Evolutionary conservation across 768 basidiomycete species (phyloP).

Genomic region (Lentinula detonsa): DNA sequence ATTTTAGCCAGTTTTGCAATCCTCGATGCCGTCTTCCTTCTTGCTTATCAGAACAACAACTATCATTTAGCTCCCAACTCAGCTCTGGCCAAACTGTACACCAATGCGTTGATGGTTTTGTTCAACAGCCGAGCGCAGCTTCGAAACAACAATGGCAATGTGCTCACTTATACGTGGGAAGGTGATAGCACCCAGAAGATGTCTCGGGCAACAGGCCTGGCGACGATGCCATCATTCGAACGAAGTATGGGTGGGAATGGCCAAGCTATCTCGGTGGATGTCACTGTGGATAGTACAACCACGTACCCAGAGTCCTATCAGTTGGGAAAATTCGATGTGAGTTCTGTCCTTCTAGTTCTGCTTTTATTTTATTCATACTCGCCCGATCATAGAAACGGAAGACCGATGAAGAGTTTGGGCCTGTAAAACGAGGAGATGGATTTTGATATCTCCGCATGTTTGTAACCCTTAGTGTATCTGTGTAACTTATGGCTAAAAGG

Average conservation of each 20-base stretch:
- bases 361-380: not conserved
- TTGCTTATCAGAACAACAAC: not conserved
- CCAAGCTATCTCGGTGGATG: not conserved
- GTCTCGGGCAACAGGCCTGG: not conserved
- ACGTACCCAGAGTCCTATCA: not conserved
- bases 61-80: not conserved
- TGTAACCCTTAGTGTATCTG: not conserved
- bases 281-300: not conserved
- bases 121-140: not conserved
- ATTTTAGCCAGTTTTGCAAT: not conserved
- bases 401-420: not conserved
- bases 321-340: not conserved
- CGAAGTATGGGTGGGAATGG: not conserved
- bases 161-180: not conserved
- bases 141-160: not conserved
- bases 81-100: not conserved
- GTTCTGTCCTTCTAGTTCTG: not conserved
- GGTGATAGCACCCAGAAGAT: not conserved
- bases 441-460: not conserved
- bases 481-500: not conserved
- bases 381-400: not conserved
- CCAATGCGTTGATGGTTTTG: not conserved
- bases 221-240: not conserved
- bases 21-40: not conserved
- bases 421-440: not conserved